These are phyloP conservation scores for Porpolomopsis calyptriformis DNA, from an alignment of 768 basidiomycete genomes.

Conservation along the genomic window DNA sequence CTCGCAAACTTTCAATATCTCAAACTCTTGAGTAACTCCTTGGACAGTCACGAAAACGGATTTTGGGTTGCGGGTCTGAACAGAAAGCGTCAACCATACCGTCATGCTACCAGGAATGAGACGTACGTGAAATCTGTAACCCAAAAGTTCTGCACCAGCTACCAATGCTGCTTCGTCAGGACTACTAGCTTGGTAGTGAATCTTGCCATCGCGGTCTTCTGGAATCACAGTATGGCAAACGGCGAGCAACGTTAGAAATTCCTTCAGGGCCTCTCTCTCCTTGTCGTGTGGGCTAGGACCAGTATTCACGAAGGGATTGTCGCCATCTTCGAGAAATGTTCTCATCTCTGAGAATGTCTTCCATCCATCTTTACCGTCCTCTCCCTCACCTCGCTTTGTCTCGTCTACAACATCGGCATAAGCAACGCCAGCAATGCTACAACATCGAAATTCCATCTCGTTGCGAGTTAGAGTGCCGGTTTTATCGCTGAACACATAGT, in stretches of 20 bases:
- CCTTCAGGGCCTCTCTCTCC: slow-evolving; percentile 47
- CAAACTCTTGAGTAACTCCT: slow-evolving; percentile 66
- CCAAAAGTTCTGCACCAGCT: slow-evolving; percentile 82
- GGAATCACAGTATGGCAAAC: slow-evolving; percentile 99
- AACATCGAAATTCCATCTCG: slow-evolving; percentile 95
- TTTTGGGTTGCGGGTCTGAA: slow-evolving; percentile 87
- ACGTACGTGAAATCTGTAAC: slow-evolving; percentile 89
- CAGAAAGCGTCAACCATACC: slow-evolving; percentile 2
- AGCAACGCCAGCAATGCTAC: slow-evolving; percentile 76
- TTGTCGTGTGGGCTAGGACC: slow-evolving; percentile 24
- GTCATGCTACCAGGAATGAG: neutral
- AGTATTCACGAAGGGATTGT: slow-evolving; percentile 51
- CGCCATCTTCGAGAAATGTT: slow-evolving; percentile 37
- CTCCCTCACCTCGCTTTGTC: slow-evolving; percentile 54
- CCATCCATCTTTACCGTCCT: slow-evolving; percentile 55
- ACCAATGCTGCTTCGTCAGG: slow-evolving; percentile 97
- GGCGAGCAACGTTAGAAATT: slow-evolving; percentile 76
- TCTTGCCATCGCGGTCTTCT: slow-evolving; percentile 81
- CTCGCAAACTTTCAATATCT: slow-evolving; percentile 94
- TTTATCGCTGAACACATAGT: slow-evolving; percentile 93
- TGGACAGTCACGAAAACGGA: slow-evolving; percentile 83
- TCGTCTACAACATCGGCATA: slow-evolving; percentile 93
- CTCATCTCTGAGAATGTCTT: slow-evolving; percentile 71
- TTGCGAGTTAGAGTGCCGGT: slow-evolving; percentile 94
- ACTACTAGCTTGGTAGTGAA: slow-evolving; percentile 89